Evolutionary conservation across 495 filamentous ascomycete species (phyloP).

Genomic region (Annulohypoxylon bovei): DNA sequence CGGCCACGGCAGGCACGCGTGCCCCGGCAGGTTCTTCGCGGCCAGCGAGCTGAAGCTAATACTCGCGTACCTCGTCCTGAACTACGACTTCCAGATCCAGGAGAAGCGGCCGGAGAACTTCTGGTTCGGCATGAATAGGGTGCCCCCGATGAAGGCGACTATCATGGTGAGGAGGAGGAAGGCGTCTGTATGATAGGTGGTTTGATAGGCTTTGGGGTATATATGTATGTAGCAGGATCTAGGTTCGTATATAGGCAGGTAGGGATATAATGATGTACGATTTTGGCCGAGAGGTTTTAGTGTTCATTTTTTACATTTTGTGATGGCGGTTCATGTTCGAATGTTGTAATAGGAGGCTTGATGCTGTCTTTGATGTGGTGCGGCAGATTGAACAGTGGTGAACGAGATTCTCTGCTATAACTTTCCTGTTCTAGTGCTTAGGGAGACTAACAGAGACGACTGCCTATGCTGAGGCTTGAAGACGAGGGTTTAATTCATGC

Average conservation of each 20-base stretch:
- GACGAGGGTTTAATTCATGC: too few relatives aligned
- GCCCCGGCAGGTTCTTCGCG: slow-evolving; percentile 58
- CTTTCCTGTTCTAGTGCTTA: too few relatives aligned
- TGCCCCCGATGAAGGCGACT: slow-evolving; percentile 50
- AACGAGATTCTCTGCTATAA: too few relatives aligned
- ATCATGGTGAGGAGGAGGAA: slow-evolving; percentile 50
- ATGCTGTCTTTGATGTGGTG: neutral
- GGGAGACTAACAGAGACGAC: too few relatives aligned
- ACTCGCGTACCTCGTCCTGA: slow-evolving; percentile 50
- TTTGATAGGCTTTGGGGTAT: neutral
- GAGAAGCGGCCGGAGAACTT: slow-evolving; percentile 41
- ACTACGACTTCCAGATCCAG: slow-evolving; percentile 52
- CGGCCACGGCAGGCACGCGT: slow-evolving; percentile 51
- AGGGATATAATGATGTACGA: neutral
- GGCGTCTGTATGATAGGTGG: neutral
- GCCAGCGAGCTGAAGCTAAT: slow-evolving; percentile 53
- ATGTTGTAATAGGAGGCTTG: neutral
- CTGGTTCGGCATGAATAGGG: slow-evolving; percentile 47
- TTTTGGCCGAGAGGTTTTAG: neutral
- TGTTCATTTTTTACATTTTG: neutral
- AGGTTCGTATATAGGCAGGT: neutral
- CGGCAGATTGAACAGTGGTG: too few relatives aligned
- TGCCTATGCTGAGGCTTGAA: too few relatives aligned
- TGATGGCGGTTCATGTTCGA: neutral
- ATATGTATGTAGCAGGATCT: neutral